Conservation (phyloP, 208 protist species). For the Acanthamoeba royreba region DNA sequence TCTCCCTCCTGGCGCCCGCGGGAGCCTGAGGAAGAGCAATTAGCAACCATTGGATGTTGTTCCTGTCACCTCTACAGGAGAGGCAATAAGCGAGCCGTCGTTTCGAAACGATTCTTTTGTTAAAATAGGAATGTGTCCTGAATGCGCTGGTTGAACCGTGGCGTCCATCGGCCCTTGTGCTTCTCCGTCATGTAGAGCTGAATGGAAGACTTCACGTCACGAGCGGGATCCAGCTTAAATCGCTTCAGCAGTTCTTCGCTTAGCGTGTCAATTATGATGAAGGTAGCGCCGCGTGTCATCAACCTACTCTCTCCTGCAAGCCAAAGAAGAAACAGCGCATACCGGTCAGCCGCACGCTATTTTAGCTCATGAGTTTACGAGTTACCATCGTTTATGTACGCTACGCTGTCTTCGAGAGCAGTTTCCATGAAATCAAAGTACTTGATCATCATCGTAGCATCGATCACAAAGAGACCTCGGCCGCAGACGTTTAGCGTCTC, state of each 20-base stretch:
- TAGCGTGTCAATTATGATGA: background rate
- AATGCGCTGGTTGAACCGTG: background rate
- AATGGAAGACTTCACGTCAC: background rate
- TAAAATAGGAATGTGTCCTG: background rate
- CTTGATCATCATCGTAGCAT: background rate
- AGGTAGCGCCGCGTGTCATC: background rate
- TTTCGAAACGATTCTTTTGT: too few species aligned
- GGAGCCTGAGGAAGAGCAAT: too few species aligned
- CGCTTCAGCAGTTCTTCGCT: background rate
- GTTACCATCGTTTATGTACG: background rate
- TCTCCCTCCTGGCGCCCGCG: background rate
- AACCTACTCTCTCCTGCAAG: background rate
- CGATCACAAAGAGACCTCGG: background rate
- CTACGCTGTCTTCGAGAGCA: background rate
- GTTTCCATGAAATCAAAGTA: constrained; percentile 2
- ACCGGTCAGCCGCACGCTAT: background rate
- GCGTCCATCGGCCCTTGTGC: background rate
- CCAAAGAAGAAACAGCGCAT: background rate
- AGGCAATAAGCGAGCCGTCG: too few species aligned
- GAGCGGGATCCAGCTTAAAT: background rate
- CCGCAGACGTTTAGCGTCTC: background rate
- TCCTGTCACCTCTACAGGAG: too few species aligned
- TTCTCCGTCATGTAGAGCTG: background rate
- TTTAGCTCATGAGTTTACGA: background rate
- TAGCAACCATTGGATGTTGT: too few species aligned